Conservation (phyloP, 768 basidiomycete genomes). For the Ephemerocybe angulata region DNA sequence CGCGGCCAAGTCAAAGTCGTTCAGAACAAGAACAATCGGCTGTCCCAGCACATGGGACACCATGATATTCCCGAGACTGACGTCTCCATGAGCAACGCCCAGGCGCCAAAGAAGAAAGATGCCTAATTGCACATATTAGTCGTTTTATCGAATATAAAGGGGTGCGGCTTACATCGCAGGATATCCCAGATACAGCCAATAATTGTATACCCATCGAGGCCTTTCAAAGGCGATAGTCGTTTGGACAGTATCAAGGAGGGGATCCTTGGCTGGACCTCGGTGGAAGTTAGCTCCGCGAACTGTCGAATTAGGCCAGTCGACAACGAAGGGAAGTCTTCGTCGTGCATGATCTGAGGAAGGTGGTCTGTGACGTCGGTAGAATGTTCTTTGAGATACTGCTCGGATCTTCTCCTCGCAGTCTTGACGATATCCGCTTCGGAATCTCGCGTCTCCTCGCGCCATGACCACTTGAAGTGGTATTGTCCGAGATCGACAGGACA, state of each 20-base stretch:
- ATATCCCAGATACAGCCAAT: background rate
- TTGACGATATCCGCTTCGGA: constrained; percentile 1
- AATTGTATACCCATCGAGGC: background rate
- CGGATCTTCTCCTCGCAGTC: constrained; percentile 1
- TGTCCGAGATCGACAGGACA: too few species aligned
- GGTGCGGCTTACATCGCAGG: background rate
- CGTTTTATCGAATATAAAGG: background rate
- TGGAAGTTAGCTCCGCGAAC: constrained; percentile 1
- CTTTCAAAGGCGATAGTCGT: background rate
- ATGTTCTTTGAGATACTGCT: background rate
- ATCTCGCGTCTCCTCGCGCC: constrained; percentile 5
- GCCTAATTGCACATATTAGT: constrained; percentile 2
- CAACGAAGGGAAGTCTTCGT: background rate
- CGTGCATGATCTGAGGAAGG: background rate
- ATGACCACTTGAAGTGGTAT: constrained; percentile 10
- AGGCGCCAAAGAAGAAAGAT: constrained; percentile 11
- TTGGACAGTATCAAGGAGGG: background rate
- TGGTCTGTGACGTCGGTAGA: constrained; percentile 5
- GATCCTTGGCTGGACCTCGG: background rate
- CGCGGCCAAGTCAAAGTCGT: constrained; percentile 16
- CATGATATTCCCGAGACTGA: constrained; percentile 14
- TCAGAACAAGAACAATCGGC: constrained; percentile 1
- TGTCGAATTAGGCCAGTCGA: constrained; percentile 7
- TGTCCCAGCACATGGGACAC: background rate
- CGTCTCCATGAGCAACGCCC: constrained; percentile 5